Base-by-base conservation (phyloP, 768 basidiomycete genomes). In the Rhodotorula kratochvilovae region DNA sequence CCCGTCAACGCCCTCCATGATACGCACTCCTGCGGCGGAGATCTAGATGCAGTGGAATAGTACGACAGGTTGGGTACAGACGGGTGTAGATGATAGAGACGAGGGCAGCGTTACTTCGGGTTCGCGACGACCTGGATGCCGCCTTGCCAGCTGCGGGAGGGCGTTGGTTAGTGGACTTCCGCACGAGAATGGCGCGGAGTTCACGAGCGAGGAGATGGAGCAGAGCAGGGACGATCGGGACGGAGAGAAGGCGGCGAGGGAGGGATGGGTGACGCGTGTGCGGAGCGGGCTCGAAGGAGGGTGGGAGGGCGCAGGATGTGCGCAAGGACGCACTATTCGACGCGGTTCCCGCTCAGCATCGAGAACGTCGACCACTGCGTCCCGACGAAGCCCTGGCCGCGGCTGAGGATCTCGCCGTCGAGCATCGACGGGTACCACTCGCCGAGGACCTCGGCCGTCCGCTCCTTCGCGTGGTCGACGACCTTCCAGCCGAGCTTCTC, bases 261-360 rank as follows among this genome's bases (percentile, higher is more conserved):
- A 29, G 27, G 5, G 8, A 11, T 1, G 29, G 29, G 10, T 2
- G 1, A 11, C n/a, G n/a, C n/a, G n/a, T n/a, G n/a, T n/a, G n/a
- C n/a, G n/a, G n/a, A n/a, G n/a, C n/a, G n/a, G n/a, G n/a, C n/a
- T n/a, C n/a, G n/a, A n/a, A n/a, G n/a, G n/a, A n/a, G n/a, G n/a
- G n/a, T n/a, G n/a, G n/a, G n/a, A n/a, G n/a, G n/a, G n/a, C n/a
- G n/a, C n/a, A n/a, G n/a, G n/a, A n/a, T n/a, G n/a, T n/a, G n/a
- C n/a, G n/a, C n/a, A n/a, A 45, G 12, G 42, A 59, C 39, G 42
- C 43, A 45, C 58, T 43, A 59, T 42, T 59, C 43, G 58, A 59
- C 58, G 0, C 58, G 42, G 19, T 42, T 17, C 11, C 58, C 58
- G n/a, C 36, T 42, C 5, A 45, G n/a, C 39, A 45, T 45, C 25